A percentile compares a stretch with the other conserved stretches of the same genome.
These are phyloP conservation scores for Rusavskia elegans DNA, from an alignment of 495 filamentous ascomycete species.

Conservation along the genomic window DNA sequence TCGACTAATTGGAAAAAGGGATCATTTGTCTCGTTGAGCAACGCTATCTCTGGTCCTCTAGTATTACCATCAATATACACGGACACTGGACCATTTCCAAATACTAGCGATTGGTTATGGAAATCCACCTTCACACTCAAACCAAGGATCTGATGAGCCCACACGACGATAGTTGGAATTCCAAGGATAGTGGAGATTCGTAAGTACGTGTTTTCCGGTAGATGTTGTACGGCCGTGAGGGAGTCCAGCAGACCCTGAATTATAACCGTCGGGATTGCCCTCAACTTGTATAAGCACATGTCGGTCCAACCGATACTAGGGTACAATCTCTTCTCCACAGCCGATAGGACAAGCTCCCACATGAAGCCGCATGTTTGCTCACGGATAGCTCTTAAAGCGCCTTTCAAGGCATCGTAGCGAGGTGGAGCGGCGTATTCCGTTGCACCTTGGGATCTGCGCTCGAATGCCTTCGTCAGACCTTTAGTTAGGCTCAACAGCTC, in stretches of 20 bases:
- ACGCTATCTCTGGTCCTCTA: background rate
- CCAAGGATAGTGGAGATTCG: background rate
- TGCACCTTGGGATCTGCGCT: background rate
- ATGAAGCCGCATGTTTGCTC: constrained; percentile 1
- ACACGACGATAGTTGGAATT: background rate
- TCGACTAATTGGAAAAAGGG: background rate
- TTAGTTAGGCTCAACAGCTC: background rate
- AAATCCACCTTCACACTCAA: background rate
- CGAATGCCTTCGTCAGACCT: background rate
- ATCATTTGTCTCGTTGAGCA: constrained; percentile 1
- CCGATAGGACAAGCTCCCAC: constrained; percentile 1
- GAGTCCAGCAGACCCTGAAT: background rate
- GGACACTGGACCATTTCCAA: background rate
- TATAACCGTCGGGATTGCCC: background rate
- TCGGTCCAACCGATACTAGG: background rate
- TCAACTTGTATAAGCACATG: background rate
- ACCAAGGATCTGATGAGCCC: background rate
- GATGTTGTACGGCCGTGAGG: background rate
- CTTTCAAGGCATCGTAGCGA: background rate
- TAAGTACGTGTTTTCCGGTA: background rate
- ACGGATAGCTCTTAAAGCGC: background rate
- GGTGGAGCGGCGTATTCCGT: background rate
- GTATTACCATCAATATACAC: background rate
- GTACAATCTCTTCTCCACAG: background rate
- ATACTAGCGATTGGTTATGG: background rate